phyloP scores from a whole-genome alignment of 1,139 yeast genomes.

The Pichia inconspicua region DNA sequence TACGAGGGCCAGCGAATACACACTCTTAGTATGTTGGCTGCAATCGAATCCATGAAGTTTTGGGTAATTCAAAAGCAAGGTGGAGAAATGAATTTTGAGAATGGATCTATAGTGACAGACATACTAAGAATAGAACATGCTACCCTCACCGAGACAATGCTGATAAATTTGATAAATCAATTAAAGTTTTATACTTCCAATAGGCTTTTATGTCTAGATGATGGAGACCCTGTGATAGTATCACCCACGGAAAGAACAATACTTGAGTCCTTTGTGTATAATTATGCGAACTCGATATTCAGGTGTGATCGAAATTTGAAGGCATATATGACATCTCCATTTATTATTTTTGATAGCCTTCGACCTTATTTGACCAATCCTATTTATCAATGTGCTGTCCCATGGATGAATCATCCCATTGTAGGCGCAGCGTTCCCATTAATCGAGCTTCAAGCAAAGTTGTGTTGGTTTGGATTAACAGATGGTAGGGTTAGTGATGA shows the following conservation, averaged over 20 bases:
- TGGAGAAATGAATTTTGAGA: not conserved
- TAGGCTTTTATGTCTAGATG: not conserved
- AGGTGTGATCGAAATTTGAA: slow-evolving; percentile 20
- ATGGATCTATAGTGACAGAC: not conserved
- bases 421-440: slow-evolving; percentile 27
- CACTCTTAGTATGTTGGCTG: slow-evolving; percentile 17
- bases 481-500: slow-evolving; percentile 11
- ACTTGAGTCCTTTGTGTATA: slow-evolving; percentile 25
- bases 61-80: slow-evolving; percentile 20
- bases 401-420: slow-evolving; percentile 30
- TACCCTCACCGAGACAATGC: not conserved
- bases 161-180: not conserved
- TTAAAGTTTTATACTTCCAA: not conserved
- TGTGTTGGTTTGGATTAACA: slow-evolving; percentile 23
- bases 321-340: slow-evolving; percentile 24
- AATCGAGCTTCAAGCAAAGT: slow-evolving; percentile 25
- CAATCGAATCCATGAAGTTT: slow-evolving; percentile 16
- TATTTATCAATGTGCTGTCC: slow-evolving; percentile 24
- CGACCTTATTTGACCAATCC: slow-evolving; percentile 18
- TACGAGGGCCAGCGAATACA: slow-evolving; percentile 15
- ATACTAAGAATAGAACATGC: not conserved
- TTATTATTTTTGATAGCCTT: slow-evolving; percentile 22
- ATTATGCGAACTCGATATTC: slow-evolving; percentile 23
- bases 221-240: not conserved
- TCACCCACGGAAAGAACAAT: slow-evolving; percentile 23